phyloP scores from a whole-genome alignment of 2,329 filamentous ascomycete species.

The Claviceps maximensis region DNA sequence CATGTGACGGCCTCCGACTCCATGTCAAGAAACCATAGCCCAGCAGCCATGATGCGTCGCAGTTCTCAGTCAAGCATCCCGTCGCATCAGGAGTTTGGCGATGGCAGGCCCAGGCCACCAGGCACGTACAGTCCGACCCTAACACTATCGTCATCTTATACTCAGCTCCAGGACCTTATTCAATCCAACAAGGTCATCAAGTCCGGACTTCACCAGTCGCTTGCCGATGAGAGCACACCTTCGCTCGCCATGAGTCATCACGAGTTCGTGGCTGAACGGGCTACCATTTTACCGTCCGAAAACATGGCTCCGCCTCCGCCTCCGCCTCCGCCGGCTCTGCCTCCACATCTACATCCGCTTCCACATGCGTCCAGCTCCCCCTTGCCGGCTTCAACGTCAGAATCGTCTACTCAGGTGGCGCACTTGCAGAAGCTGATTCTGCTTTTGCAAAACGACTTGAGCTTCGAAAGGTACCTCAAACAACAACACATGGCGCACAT shows the following conservation, averaged over 20 bases:
- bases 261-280: slow-evolving; percentile 29
- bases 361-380: slow-evolving; percentile 15
- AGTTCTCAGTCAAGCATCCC: slow-evolving; percentile 38
- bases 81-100: slow-evolving; percentile 35
- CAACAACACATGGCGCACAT: slow-evolving; percentile 74
- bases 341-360: slow-evolving; percentile 14
- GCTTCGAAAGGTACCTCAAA: slow-evolving; percentile 74
- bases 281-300: slow-evolving; percentile 9
- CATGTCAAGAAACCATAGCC: slow-evolving; percentile 24
- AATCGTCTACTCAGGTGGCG: slow-evolving; percentile 27
- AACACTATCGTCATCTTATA: slow-evolving; percentile 34
- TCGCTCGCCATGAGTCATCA: slow-evolving; percentile 39
- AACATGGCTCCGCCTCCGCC: slow-evolving; percentile 2
- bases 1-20: slow-evolving; percentile 37
- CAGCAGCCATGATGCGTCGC: slow-evolving; percentile 23
- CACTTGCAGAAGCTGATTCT: slow-evolving; percentile 63
- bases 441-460: slow-evolving; percentile 64
- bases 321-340: slow-evolving; percentile 12
- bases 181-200: slow-evolving; percentile 46
- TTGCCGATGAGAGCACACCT: slow-evolving; percentile 44
- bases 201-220: slow-evolving; percentile 39
- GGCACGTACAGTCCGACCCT: slow-evolving; percentile 50
- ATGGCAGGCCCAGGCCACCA: slow-evolving; percentile 21
- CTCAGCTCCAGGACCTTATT: slow-evolving; percentile 46
- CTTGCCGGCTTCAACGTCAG: slow-evolving; percentile 18